Evolutionary conservation across 2,329 filamentous ascomycete genomes (phyloP).

Genomic region (Penicillium sp.): DNA sequence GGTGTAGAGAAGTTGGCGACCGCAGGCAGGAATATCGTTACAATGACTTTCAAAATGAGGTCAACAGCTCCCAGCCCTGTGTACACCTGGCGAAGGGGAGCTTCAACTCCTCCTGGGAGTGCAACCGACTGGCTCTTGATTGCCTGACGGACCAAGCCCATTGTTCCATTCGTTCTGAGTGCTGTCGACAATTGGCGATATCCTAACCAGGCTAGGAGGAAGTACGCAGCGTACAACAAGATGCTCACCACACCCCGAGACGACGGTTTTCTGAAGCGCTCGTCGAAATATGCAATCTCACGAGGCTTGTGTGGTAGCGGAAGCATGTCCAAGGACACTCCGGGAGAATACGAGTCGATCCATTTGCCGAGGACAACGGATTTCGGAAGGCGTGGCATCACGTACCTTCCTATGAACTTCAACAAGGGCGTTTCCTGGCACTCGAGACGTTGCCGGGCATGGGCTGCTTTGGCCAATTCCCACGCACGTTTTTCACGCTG

Average conservation of each 20-base stretch:
- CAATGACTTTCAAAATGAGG: constrained; percentile 6
- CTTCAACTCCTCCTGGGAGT: not conserved
- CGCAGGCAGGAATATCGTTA: constrained; percentile 12
- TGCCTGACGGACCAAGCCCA: constrained; percentile 3
- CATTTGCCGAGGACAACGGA: not conserved
- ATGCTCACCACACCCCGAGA: constrained; percentile 1
- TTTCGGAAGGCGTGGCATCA: constrained; percentile 8
- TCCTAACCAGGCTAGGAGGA: constrained; percentile 9
- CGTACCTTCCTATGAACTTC: constrained; percentile 12
- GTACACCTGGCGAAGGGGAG: constrained; percentile 8
- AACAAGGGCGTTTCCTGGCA: constrained; percentile 17
- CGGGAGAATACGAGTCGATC: constrained; percentile 5
- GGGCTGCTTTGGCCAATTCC: constrained; percentile 12
- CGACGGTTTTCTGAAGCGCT: constrained; percentile 6
- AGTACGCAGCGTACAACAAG: constrained; percentile 4
- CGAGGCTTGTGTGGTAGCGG: constrained; percentile 1
- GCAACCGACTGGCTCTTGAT: not conserved
- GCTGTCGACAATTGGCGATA: constrained; percentile 10
- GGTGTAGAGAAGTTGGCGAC: constrained; percentile 3
- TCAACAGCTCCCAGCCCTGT: constrained; percentile 12
- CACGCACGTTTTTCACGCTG: constrained; percentile 14
- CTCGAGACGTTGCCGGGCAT: constrained; percentile 18
- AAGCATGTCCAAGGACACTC: constrained; percentile 16
- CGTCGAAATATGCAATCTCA: constrained; percentile 13
- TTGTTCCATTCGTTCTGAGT: constrained; percentile 11